Evolutionary conservation across 192 early-diverging fungal genomes (phyloP), one percentile per base, ranked within the genome.

Genomic region (Coemansia sp.): DNA sequence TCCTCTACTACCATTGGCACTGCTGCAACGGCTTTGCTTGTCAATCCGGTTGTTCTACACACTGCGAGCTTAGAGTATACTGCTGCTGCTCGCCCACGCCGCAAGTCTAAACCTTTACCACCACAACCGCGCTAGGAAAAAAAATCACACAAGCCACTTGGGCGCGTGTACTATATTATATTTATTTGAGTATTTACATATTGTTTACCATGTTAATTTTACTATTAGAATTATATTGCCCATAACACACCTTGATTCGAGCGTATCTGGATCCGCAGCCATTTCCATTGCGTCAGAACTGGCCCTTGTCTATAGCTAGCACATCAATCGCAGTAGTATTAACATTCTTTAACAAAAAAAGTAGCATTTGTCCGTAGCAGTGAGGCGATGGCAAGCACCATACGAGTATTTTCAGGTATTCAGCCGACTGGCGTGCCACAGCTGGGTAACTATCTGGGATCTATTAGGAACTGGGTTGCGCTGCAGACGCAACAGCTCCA

Each of bases 391-490:
- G 41, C 26, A 19, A 23, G 10, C 10, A 47, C 44, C 53, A 51
- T 26, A 7, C 52, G 67, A 26, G 76, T 88, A 30, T 87, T 97
- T 49, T 94, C 93, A 5, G 95, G 94, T 0, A 95, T 97, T 64
- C 95, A 97, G 75, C 94, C 95, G 10, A 97, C 95, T 28, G 95
- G 94, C 6, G 84, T 87, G 19, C 93, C 93, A 31, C 95, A 97
- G 67, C 79, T 97, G 22, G 95, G 95, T 55, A 97, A 97, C 74
- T 97, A 96, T 67, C 86, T 96, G 56, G 95, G 95, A 0, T 92
- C 94, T 18, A 77, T 97, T 21, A 76, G 72, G 2, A 92, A 93
- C 80, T 97, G 94, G 95, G 90, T 90, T 2, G 51, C 60, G 0
- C 78, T 97, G 47, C 95, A 96, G 65, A 61, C 76, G 27, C 64